These are phyloP conservation scores for Neonectria faginata DNA, from an alignment of 2,329 filamentous ascomycete genomes.

Conservation along the genomic window DNA sequence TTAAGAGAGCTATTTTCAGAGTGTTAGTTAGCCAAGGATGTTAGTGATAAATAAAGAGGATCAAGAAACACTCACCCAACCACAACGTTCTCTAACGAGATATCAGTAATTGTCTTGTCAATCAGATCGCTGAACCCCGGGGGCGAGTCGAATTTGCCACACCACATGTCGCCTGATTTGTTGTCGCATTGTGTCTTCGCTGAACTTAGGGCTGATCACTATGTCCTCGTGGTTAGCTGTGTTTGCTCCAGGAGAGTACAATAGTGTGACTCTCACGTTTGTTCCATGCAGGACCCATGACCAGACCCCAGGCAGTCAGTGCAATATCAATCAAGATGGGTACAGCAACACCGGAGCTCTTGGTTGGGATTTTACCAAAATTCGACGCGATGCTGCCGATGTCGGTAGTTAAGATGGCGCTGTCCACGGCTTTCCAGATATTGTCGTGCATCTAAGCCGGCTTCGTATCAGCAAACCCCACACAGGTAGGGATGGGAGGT, in stretches of 20 bases:
- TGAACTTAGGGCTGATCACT: slow-evolving; percentile 15
- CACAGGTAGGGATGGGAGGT: too few relatives aligned
- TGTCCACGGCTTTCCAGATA: slow-evolving; percentile 30
- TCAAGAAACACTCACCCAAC: slow-evolving; percentile 8
- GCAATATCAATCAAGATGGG: slow-evolving; percentile 30
- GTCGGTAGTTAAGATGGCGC: slow-evolving; percentile 28
- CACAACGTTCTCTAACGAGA: slow-evolving; percentile 22
- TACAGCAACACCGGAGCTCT: slow-evolving; percentile 15
- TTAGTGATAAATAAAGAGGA: not conserved
- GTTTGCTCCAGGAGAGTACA: too few relatives aligned
- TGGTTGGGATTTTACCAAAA: slow-evolving; percentile 29
- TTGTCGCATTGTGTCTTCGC: slow-evolving; percentile 1
- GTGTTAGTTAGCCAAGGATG: not conserved
- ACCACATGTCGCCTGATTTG: slow-evolving; percentile 17
- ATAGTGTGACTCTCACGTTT: slow-evolving; percentile 9
- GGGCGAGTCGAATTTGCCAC: slow-evolving; percentile 19
- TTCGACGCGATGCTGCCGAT: slow-evolving; percentile 24
- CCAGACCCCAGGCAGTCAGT: slow-evolving; percentile 25
- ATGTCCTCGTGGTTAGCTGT: too few relatives aligned
- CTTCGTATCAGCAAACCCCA: not conserved
- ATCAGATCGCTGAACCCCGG: slow-evolving; percentile 22
- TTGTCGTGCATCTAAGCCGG: slow-evolving; percentile 28
- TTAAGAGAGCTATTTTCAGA: slow-evolving; percentile 22
- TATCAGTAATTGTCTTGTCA: slow-evolving; percentile 24
- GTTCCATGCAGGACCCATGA: slow-evolving; percentile 34